These are phyloP conservation scores for Myrica gale DNA, from an alignment of 306 rosid species.

Conservation along the genomic window DNA sequence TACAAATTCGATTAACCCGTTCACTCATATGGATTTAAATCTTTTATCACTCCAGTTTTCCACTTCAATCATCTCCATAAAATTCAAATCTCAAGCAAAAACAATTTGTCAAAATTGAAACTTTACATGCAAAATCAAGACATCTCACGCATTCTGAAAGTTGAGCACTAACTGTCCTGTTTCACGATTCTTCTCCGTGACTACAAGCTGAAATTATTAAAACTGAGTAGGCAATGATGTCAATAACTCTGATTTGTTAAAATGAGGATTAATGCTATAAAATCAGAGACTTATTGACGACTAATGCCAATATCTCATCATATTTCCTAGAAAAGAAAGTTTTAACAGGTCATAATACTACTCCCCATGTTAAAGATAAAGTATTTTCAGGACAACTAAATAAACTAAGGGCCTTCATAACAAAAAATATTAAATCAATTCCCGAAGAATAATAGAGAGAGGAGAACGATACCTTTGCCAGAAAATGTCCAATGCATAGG, in stretches of 20 bases:
- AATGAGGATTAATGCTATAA: no score
- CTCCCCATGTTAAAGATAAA: slow-evolving; percentile 18
- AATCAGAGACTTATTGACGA: neutral
- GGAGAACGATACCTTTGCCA: slow-evolving; percentile 65
- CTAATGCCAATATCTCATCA: neutral
- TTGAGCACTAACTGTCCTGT: neutral
- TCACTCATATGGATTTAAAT: neutral
- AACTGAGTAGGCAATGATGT: neutral
- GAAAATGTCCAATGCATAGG: slow-evolving; percentile 89
- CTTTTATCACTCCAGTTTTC: neutral
- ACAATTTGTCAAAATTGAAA: neutral
- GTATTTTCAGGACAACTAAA: slow-evolving; percentile 3
- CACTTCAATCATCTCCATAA: neutral
- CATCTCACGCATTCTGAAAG: neutral
- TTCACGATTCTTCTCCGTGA: neutral
- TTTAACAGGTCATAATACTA: neutral
- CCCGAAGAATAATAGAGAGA: neutral
- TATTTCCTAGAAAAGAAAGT: neutral
- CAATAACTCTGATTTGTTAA: no score
- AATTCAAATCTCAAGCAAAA: neutral
- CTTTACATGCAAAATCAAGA: neutral
- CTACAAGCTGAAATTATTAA: neutral
- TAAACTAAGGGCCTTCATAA: no score
- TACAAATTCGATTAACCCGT: no score
- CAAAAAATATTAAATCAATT: neutral